Base-by-base conservation (phyloP, 495 filamentous ascomycete genomes). In the Aspergillus nanangensis region DNA sequence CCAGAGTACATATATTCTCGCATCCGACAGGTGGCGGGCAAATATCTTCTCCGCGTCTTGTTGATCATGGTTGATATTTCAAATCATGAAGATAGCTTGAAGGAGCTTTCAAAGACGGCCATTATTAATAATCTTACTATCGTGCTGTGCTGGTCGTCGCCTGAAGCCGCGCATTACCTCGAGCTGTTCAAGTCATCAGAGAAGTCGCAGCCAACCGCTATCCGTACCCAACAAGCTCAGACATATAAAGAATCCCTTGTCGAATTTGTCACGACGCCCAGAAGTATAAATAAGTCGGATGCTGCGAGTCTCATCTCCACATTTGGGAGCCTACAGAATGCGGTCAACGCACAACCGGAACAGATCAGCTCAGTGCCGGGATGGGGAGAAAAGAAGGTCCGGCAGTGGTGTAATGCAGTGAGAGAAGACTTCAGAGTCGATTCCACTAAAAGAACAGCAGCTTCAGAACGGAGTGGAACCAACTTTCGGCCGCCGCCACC, bases 1-100 rank as follows among this genome's bases (percentile, higher is more conserved):
- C 93, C 93, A 1, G 93, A 97, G 66, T 99, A 99, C 70, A 87
- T 99, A 59, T 96, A 96, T 74, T 87, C 83, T 18, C 88, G 93
- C 45, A 88, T 99, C 49, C 80, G 82, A 36, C 77, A 78, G 25
- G 70, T 99, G 8, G 82, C 82, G 18, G 83, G 83, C 14, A 88
- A 87, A 60, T 96, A 91, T 70, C 81, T 82, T 48, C 74, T 97
- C 13, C 86, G 93, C 8, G 74, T 97, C 20, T 64, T 98, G 3
- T 75, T 97, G 20, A 82, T 83, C 3, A 89, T 97, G 79, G 90
- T 97, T 10, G 93, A 99, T 61, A 96, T 97, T 40, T 79, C 83
- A 25, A 89, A 88, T 55, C 88, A 92, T 48, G 83, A 92, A 58
- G 86, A 90, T 21, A 67, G 75, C 3, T 71, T 96, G 24, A 83